These are phyloP conservation scores for Leishmania lainsoni DNA, from an alignment of 208 protist species.

Conservation along the genomic window DNA sequence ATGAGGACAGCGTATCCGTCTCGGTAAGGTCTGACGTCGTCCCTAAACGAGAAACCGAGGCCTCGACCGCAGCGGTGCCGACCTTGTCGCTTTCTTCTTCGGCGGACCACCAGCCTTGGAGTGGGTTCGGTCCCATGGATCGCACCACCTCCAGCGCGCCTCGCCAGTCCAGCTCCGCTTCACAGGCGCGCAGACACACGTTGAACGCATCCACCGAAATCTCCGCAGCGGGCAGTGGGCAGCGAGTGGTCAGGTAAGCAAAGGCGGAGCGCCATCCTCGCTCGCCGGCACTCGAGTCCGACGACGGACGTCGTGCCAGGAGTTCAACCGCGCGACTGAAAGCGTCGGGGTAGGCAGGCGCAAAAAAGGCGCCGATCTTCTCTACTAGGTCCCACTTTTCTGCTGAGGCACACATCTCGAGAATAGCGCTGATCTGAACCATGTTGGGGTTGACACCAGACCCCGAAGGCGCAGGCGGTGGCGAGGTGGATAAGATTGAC, in stretches of 20 bases:
- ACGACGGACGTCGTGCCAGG: slow-evolving; percentile 18
- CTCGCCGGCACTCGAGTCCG: not conserved
- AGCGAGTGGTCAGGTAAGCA: slow-evolving; percentile 42
- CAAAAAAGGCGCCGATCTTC: slow-evolving; percentile 49
- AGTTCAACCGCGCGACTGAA: slow-evolving; percentile 40
- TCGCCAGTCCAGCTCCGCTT: slow-evolving; percentile 65
- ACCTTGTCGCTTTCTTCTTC: slow-evolving; percentile 13
- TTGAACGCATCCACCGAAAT: slow-evolving; percentile 81
- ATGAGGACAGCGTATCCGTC: not conserved
- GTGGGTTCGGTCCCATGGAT: slow-evolving; percentile 76
- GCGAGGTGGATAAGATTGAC: not conserved
- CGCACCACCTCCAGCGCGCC: slow-evolving; percentile 65
- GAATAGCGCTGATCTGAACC: slow-evolving; percentile 51
- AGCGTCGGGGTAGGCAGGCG: slow-evolving; percentile 33
- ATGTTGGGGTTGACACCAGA: slow-evolving; percentile 40
- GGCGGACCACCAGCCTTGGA: slow-evolving; percentile 40
- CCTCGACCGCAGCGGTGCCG: not conserved
- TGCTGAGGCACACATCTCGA: slow-evolving; percentile 58
- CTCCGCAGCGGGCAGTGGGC: slow-evolving; percentile 36
- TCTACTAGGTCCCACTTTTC: slow-evolving; percentile 56
- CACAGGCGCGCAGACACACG: slow-evolving; percentile 63
- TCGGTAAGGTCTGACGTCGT: not conserved
- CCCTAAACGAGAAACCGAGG: not conserved
- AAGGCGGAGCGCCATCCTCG: slow-evolving; percentile 43
- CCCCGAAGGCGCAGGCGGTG: slow-evolving; percentile 3